Conservation (phyloP, 2,329 filamentous ascomycete genomes). For the Fusarium secorum region DNA sequence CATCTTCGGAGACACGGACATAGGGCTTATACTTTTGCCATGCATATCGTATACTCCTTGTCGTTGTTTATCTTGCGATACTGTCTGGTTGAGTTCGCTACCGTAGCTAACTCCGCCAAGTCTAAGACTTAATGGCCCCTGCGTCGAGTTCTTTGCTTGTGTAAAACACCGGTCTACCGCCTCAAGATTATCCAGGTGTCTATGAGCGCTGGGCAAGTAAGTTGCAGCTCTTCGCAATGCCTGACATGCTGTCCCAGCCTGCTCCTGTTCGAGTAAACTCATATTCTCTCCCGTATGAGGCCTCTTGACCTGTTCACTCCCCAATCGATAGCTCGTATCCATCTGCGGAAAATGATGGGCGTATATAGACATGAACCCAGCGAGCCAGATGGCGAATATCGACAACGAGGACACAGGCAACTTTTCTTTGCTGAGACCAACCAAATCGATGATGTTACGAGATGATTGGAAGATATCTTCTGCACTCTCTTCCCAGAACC, state of each 20-base stretch:
- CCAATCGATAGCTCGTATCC: conserved; percentile 57
- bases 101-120: conserved; percentile 8
- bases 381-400: conserved; percentile 72
- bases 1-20: conserved; percentile 13
- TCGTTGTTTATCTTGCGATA: not conserved
- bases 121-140: conserved; percentile 22
- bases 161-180: conserved; percentile 20
- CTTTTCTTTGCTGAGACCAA: conserved; percentile 67
- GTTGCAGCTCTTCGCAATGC: conserved; percentile 20
- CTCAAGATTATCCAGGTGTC: conserved; percentile 27
- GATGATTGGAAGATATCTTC: conserved; percentile 55
- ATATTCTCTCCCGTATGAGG: not conserved
- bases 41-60: not conserved
- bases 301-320: not conserved
- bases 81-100: conserved; percentile 4
- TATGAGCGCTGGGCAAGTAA: conserved; percentile 27
- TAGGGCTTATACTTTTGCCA: conserved; percentile 13
- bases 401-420: conserved; percentile 73
- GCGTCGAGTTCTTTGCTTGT: conserved; percentile 1
- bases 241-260: conserved; percentile 22
- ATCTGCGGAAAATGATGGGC: conserved; percentile 73
- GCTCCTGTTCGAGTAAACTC: conserved; percentile 3
- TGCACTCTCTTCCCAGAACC: conserved; percentile 3
- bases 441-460: conserved; percentile 69
- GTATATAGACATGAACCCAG: conserved; percentile 72